A percentile compares a stretch with the other conserved stretches of the same genome.
Conservation (phyloP, 345 rosid genomes). For the Eucalyptus melliodora region DNA sequence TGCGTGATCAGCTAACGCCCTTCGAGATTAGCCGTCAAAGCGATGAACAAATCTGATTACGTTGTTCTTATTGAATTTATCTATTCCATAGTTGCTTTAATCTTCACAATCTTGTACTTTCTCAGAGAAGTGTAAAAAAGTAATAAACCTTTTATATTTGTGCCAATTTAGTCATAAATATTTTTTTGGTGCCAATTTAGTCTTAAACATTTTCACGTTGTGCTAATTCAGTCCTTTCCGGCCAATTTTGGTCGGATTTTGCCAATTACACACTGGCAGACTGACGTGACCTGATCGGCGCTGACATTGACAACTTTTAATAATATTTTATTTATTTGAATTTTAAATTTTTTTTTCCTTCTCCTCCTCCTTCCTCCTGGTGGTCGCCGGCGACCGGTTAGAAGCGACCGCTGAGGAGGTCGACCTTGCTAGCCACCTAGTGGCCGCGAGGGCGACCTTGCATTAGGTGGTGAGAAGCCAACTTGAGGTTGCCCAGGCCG, state of each 20-base stretch:
- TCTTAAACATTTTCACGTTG: fast-evolving
- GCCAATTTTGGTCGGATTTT: fast-evolving
- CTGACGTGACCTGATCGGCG: fast-evolving
- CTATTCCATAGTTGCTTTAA: neutral
- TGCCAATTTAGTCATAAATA: fast-evolving
- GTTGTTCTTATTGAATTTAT: neutral
- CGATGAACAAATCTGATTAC: neutral
- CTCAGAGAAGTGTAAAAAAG: neutral
- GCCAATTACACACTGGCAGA: fast-evolving
- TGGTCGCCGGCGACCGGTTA: fast-evolving
- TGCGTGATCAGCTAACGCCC: neutral
- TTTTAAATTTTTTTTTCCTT: too few relatives aligned
- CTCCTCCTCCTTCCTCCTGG: fast-evolving
- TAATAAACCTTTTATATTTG: fast-evolving
- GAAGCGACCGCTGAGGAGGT: fast-evolving
- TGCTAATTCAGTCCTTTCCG: fast-evolving
- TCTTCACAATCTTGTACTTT: neutral
- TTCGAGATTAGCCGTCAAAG: neutral
- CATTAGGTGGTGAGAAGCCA: fast-evolving
- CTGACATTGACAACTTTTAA: fast-evolving
- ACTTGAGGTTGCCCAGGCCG: fast-evolving
- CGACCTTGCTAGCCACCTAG: too few relatives aligned
- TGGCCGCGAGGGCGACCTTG: too few relatives aligned
- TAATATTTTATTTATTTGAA: too few relatives aligned
- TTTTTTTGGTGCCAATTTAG: too few relatives aligned